phyloP scores from a whole-genome alignment of 108 stramenopile species.

The Skeletonema grethae region DNA sequence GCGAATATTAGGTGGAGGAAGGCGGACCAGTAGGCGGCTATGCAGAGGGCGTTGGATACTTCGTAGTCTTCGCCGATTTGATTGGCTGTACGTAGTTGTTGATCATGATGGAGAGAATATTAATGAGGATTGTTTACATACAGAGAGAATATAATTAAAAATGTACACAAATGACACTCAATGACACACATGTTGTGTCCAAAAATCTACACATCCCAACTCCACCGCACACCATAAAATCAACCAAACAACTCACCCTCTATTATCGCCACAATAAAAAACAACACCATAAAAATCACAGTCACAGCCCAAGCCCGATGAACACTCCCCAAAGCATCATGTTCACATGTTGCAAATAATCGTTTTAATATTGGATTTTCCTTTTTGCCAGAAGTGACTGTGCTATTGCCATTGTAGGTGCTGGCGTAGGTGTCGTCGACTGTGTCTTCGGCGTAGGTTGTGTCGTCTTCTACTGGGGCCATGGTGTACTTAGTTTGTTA shows the following conservation, averaged over 20 bases:
- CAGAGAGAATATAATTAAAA: neutral
- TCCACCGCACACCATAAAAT: neutral
- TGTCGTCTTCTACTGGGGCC: too few relatives aligned
- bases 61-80: conserved; percentile 54
- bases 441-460: too few relatives aligned
- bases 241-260: conserved; percentile 64
- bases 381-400: too few relatives aligned
- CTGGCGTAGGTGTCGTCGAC: too few relatives aligned
- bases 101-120: neutral
- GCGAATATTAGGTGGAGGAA: conserved; percentile 67
- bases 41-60: conserved; percentile 60
- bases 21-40: conserved; percentile 78
- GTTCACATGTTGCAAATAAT: conserved; percentile 60
- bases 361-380: neutral
- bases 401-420: too few relatives aligned
- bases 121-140: neutral
- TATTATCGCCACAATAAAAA: conserved; percentile 63
- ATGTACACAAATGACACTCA: too few relatives aligned
- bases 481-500: too few relatives aligned
- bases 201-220: too few relatives aligned
- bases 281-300: conserved; percentile 66
- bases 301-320: conserved; percentile 85
- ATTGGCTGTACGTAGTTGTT: conserved; percentile 44
- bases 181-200: neutral
- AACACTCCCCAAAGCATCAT: conserved; percentile 72